A percentile compares a stretch with the other conserved stretches of the same genome.
Evolutionary conservation across 768 basidiomycete species (phyloP).

Genomic region (Infundibulicybe gibba): DNA sequence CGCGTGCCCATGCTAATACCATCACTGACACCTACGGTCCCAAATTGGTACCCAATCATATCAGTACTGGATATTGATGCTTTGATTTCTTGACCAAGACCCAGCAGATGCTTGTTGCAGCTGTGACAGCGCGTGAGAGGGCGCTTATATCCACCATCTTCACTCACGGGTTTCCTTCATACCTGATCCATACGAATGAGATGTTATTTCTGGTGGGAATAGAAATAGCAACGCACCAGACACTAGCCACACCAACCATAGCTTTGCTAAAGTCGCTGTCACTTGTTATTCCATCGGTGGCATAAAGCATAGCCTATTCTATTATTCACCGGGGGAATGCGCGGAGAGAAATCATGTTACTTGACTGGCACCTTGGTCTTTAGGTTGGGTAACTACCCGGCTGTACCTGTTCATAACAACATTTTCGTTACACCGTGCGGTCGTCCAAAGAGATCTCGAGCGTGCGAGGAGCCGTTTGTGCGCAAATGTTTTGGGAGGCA

Average conservation of each 20-base stretch:
- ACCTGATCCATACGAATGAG: conserved; percentile 52
- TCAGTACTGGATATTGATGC: conserved; percentile 65
- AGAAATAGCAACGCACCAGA: conserved; percentile 64
- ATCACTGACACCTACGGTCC: conserved; percentile 96
- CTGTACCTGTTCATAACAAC: conserved; percentile 69
- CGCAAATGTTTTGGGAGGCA: conserved; percentile 14
- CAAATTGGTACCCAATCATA: conserved; percentile 95
- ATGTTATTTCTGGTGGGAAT: conserved; percentile 2
- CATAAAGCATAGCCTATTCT: conserved; percentile 92
- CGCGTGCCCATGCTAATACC: conserved; percentile 97
- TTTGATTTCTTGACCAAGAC: conserved; percentile 84
- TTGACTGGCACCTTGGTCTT: conserved; percentile 95
- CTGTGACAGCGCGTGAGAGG: conserved; percentile 33
- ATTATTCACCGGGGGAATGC: not conserved
- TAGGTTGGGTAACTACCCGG: conserved; percentile 81
- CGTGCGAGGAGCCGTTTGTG: conserved; percentile 17
- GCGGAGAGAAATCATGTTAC: conserved; percentile 26
- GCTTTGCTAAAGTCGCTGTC: conserved; percentile 91
- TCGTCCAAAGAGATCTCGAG: conserved; percentile 35
- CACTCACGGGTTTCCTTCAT: conserved; percentile 96
- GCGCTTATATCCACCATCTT: conserved; percentile 33
- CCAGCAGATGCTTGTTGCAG: conserved; percentile 93
- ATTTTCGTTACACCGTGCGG: conserved; percentile 33
- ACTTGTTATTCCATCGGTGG: conserved; percentile 84
- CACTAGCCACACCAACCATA: conserved; percentile 96